phyloP scores from a whole-genome alignment of 345 rosid genomes.

The Limnanthes douglasii region DNA sequence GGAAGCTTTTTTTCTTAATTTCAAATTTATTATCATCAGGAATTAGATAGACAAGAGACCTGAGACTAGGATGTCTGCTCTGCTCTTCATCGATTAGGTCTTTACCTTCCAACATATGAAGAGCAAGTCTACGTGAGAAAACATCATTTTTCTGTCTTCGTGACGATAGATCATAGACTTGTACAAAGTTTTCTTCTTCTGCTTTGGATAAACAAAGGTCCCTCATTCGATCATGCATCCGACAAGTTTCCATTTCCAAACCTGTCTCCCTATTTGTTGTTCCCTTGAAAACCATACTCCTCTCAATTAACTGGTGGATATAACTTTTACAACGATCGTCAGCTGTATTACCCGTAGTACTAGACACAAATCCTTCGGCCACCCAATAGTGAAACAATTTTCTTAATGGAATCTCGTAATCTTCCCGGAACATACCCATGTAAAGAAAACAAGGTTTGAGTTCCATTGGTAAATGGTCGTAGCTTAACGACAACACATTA shows the following conservation, averaged over 20 bases:
- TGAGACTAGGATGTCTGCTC: no score
- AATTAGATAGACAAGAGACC: no score
- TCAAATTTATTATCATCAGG: no score
- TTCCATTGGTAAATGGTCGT: slow-evolving; percentile 12
- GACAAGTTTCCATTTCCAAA: slow-evolving; percentile 12
- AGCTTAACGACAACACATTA: slow-evolving; percentile 12
- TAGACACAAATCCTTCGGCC: slow-evolving; percentile 25
- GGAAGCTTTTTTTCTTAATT: slow-evolving; percentile 9
- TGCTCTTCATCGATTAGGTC: no score
- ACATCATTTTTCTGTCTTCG: slow-evolving; percentile 4
- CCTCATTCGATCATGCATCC: slow-evolving; percentile 18
- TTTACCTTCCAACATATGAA: slow-evolving; percentile 10
- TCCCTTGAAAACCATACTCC: slow-evolving; percentile 27
- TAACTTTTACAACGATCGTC: slow-evolving; percentile 18
- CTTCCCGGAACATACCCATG: slow-evolving; percentile 13
- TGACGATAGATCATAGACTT: slow-evolving; percentile 5
- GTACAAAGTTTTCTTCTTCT: slow-evolving; percentile 10
- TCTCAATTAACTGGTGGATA: slow-evolving; percentile 16
- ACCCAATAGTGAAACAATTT: slow-evolving; percentile 29
- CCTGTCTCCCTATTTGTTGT: slow-evolving; percentile 10
- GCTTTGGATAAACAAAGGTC: slow-evolving; percentile 15
- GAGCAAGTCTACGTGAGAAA: slow-evolving; percentile 15
- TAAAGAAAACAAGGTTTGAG: slow-evolving; percentile 14
- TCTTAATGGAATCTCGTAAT: slow-evolving; percentile 17
- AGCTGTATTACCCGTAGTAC: slow-evolving; percentile 4